phyloP scores from a whole-genome alignment of 257 asterid species.

The Solanum infundibuliforme region DNA sequence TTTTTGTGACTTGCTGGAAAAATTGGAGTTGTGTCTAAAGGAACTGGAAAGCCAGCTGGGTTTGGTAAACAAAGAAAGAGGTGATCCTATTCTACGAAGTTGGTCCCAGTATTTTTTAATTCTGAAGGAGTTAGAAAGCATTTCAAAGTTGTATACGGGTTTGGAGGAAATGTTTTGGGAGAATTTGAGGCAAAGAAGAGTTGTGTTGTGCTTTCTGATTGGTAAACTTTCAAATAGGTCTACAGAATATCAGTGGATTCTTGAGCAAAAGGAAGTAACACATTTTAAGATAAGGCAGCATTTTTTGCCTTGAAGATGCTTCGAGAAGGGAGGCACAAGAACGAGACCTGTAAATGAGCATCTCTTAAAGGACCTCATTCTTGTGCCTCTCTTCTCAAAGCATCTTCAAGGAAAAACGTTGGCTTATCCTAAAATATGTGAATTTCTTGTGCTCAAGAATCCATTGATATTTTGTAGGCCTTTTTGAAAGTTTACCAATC shows the following conservation, averaged over 20 bases:
- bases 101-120: not conserved
- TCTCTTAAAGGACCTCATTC: too few relatives aligned
- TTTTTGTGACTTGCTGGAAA: not conserved
- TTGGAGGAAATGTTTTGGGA: not conserved
- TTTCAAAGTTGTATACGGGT: not conserved
- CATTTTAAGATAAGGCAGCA: not conserved
- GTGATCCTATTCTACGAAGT: not conserved
- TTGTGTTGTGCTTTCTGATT: not conserved
- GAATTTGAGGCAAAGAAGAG: not conserved
- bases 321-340: not conserved
- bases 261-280: not conserved
- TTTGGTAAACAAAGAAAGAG: not conserved
- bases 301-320: not conserved
- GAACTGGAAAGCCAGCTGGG: not conserved
- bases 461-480: not conserved
- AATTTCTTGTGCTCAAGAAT: not conserved
- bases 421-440: not conserved
- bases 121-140: not conserved
- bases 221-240: not conserved
- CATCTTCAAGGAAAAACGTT: not conserved
- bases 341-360: not conserved
- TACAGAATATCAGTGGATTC: not conserved
- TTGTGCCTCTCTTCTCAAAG: not conserved
- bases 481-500: too few relatives aligned
- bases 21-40: not conserved